A percentile compares a stretch with the other conserved stretches of the same genome.
These are phyloP conservation scores for Craspedostauros australis DNA, from an alignment of 108 stramenopile species.

Conservation along the genomic window DNA sequence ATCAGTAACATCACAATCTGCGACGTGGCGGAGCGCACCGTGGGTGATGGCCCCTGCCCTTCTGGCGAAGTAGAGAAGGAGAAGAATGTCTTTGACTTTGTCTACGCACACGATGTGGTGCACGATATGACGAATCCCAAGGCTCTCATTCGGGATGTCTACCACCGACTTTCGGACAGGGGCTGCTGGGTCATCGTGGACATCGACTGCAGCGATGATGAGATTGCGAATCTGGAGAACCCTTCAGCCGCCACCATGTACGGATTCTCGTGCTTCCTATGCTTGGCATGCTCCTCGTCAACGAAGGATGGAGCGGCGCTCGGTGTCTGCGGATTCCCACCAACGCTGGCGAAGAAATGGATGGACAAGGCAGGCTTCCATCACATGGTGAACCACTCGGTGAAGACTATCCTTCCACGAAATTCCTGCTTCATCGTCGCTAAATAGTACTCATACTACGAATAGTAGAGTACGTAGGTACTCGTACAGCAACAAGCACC, in stretches of 20 bases:
- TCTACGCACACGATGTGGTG: conserved; percentile 12
- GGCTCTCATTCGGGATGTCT: conserved; percentile 7
- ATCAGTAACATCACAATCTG: conserved; percentile 16
- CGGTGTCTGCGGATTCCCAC: conserved; percentile 9
- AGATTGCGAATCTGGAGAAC: not conserved
- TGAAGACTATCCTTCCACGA: not conserved
- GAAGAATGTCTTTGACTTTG: conserved; percentile 8
- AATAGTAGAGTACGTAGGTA: too few relatives aligned
- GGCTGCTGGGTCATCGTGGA: conserved; percentile 21
- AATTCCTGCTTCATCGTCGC: conserved; percentile 14
- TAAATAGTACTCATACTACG: too few relatives aligned
- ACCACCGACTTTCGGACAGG: not conserved
- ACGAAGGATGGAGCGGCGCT: conserved; percentile 1
- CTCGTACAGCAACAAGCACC: too few relatives aligned
- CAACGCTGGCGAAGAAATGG: not conserved
- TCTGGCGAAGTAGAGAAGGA: too few relatives aligned
- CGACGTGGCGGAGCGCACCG: not conserved
- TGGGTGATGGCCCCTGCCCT: conserved; percentile 1
- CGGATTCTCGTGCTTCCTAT: conserved; percentile 17
- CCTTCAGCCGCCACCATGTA: conserved; percentile 2
- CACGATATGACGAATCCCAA: conserved; percentile 19
- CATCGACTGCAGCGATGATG: conserved; percentile 1
- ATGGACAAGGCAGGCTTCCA: conserved; percentile 4
- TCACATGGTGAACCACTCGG: not conserved
- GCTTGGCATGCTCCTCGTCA: conserved; percentile 9